A percentile compares a stretch with the other conserved stretches of the same genome.
phyloP scores from a whole-genome alignment of 805 yeast species.

The Sporopachydermia quercuum region DNA sequence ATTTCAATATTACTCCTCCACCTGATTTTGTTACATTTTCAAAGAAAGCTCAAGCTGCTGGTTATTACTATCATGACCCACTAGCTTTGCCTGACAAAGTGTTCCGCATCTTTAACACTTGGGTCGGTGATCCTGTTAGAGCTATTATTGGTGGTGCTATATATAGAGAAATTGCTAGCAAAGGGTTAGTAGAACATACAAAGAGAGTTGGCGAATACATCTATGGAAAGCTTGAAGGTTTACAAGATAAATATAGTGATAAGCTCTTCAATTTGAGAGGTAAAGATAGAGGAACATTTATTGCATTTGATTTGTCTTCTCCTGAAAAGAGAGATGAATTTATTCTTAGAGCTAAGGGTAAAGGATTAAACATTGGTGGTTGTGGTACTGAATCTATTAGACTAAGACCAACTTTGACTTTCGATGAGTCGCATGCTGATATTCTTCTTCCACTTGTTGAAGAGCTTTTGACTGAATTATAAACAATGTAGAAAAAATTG shows the following conservation, averaged over 20 bases:
- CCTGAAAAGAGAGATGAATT: constrained; percentile 34
- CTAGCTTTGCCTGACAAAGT: constrained; percentile 43
- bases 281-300: constrained; percentile 45
- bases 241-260: constrained; percentile 24
- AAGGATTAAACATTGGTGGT: constrained; percentile 55
- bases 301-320: constrained; percentile 44
- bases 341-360: constrained; percentile 31
- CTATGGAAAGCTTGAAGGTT: constrained; percentile 24
- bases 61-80: constrained; percentile 49
- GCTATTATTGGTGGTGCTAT: constrained; percentile 49
- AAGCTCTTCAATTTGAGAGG: constrained; percentile 41
- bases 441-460: constrained; percentile 29
- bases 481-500: too few species aligned
- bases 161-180: constrained; percentile 34
- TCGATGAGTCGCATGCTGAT: constrained; percentile 47
- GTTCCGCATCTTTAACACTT: constrained; percentile 60
- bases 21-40: constrained; percentile 61
- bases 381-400: constrained; percentile 46
- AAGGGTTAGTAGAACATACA: constrained; percentile 33
- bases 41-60: constrained; percentile 61
- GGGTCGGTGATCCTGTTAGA: constrained; percentile 71
- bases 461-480: too few species aligned
- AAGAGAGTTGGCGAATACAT: constrained; percentile 40
- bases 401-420: constrained; percentile 51
- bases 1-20: constrained; percentile 43